Base-by-base conservation (phyloP, 2,329 filamentous ascomycete species). In the Neofusicoccum kwambonambiense region DNA sequence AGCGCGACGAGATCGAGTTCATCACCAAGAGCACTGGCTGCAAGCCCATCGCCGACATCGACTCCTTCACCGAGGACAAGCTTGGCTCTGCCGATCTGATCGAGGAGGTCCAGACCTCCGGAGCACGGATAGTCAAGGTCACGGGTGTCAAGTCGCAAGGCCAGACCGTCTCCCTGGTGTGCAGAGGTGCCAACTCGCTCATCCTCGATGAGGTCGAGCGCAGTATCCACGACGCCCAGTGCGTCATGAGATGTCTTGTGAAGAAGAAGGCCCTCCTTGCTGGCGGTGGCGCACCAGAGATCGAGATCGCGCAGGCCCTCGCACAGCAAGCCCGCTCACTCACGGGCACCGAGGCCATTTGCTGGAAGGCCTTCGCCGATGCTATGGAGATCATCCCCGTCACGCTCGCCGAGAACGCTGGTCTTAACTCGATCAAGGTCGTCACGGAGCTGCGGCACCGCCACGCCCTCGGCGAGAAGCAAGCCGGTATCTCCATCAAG, bases 201-300 rank as follows among this genome's bases (percentile, higher is more conserved):
- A 97, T 99, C 74, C 84, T 99, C 57, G 95, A 99, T 76, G 95
- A 99, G 81, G 96, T 95, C 0, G 95, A 98, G 84, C 92, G 95
- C 72, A 95, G 91, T 70, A 86, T 99, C 64, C 95, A 99, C 84
- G 95, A 99, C 74, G 95, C 95, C 35, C 92, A 98, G 69, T 99
- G 95, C 77, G 95, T 98, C 58, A 93, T 99, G 72, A 90, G 95
- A 72, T 99, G 95, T 76, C 82, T 99, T 67, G 95, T 99, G 71
- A 99, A 99, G 88, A 99, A 98, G 88, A 96, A 96, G 71, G 95
- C 95, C n/a, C 87, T 99, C 65, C 96, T 99, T 73, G 94, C 96
- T 13, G 95, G 95, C 78, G 95, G 95, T 74, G 95, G 95, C 76
- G 95, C 95, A 1, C 92, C 95, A 31, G 95, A 99, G 80, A 96